A percentile compares a stretch with the other conserved stretches of the same genome.
Evolutionary conservation across 257 asterid genomes (phyloP).

Genomic region (Solanum corneliomulleri): DNA sequence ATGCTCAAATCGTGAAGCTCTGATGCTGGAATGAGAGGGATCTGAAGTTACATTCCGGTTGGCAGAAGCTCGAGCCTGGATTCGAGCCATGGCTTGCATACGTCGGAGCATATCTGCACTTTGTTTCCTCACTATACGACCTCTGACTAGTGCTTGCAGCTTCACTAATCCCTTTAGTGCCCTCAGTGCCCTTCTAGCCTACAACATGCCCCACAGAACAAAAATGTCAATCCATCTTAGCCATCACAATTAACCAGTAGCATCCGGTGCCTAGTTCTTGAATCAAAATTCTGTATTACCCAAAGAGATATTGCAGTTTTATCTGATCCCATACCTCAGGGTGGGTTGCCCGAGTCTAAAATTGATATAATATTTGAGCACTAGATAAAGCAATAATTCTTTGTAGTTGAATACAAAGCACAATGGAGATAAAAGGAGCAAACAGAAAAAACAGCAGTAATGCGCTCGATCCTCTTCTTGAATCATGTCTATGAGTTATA

Average conservation of each 20-base stretch:
- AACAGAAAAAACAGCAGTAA: not conserved
- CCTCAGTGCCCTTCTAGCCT: constrained; percentile 90
- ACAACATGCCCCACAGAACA: constrained; percentile 4
- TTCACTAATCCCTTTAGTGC: constrained; percentile 88
- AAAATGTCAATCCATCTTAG: not conserved
- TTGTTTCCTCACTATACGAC: constrained; percentile 80
- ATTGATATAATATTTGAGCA: not conserved
- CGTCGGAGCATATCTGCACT: constrained; percentile 81
- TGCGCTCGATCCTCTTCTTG: not conserved
- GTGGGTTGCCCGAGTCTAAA: not conserved
- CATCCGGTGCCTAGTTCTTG: not conserved
- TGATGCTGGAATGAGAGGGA: constrained; percentile 13
- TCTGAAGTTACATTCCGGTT: constrained; percentile 35
- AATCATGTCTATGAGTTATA: not conserved
- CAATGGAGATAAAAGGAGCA: not conserved
- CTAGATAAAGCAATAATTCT: not conserved
- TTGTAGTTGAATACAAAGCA: not conserved
- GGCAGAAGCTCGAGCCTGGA: constrained; percentile 90
- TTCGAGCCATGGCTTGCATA: constrained; percentile 94
- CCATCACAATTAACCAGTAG: not conserved
- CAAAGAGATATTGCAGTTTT: not conserved
- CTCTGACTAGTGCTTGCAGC: constrained; percentile 93
- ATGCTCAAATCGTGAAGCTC: constrained; percentile 12
- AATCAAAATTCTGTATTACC: not conserved
- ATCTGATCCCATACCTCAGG: not conserved